Evolutionary conservation across 1,284 basidiomycete genomes (phyloP).

Genomic region (Sanghuangporus baumii): DNA sequence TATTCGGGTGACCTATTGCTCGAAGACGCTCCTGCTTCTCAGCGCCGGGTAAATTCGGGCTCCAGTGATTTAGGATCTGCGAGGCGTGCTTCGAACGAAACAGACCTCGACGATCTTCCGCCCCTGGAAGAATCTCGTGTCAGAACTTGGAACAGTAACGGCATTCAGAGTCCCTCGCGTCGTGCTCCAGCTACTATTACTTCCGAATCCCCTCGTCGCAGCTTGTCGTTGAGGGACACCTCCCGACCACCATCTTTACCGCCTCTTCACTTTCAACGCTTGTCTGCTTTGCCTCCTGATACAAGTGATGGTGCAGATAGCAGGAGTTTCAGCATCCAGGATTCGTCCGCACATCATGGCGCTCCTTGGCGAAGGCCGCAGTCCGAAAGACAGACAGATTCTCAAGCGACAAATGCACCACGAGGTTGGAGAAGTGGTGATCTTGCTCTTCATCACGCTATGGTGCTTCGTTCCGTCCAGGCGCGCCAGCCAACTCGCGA

Average conservation of each 20-base stretch:
- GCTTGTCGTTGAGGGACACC: not conserved
- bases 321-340: not conserved
- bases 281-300: not conserved
- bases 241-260: slow-evolving; percentile 12
- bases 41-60: not conserved
- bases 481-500: not conserved
- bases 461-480: slow-evolving; percentile 4
- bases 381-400: not conserved
- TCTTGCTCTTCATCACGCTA: slow-evolving; percentile 4
- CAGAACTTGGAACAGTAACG: not conserved
- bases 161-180: not conserved
- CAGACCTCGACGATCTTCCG: not conserved
- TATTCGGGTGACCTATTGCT: not conserved
- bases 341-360: not conserved
- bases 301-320: not conserved
- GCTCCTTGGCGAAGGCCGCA: not conserved
- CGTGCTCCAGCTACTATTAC: not conserved
- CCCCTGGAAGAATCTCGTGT: slow-evolving; percentile 1
- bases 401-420: not conserved
- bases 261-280: slow-evolving; percentile 6
- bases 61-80: not conserved
- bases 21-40: not conserved
- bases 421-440: slow-evolving; percentile 1
- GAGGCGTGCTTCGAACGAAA: not conserved
- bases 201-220: not conserved